Base-by-base conservation (phyloP, 192 early-diverging fungal genomes). In the Entomortierella lignicola region DNA sequence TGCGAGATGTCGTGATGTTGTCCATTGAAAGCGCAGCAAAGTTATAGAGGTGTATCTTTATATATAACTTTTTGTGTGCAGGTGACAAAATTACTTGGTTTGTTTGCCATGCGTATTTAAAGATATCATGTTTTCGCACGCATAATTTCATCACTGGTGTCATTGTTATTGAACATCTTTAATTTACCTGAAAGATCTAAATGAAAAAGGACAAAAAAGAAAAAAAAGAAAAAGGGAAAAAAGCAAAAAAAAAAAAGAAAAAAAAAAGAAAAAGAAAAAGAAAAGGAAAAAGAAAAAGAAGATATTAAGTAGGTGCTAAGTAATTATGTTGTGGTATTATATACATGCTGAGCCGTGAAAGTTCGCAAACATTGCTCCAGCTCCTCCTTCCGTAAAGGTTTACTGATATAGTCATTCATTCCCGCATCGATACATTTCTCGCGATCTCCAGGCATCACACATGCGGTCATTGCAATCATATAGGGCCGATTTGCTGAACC, bases 381-480 rank as follows among this genome's bases (percentile, higher is more conserved):
- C 26, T 79, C 75, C 30, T 79, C 75, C 42, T 79, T 79, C 11
- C 66, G 43, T 23, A 79, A n/a, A 0, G 75, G 75, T 23, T 79
- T 79, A 10, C 67, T 81, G 12, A 86, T 82, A 30, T 83, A 86
- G 5, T 81, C 85, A 44, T 86, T 86, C 85, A 86, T 86, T 8
- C 85, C 85, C 21, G 63, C 60, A 56, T 72, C 74, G 52, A 83
- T 72, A 57, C 81, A 83, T n/a, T 72, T 71, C 31, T 79, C 69
- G 1, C 81, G 69, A 31, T 83, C 81, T 15, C 71, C 66, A 18
- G 69, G 70, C 75, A 83, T 72, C 26, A 77, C 81, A 50, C 75
- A 79, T 4, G 81, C 81, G 11, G 75, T 79, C 61, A 77, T 77
- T 17, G 65, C 58, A 60, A 70, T 79, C 29, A 69, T 68, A 41